Base-by-base conservation (phyloP, 805 yeast species). In the Yarrowia hollandica region DNA sequence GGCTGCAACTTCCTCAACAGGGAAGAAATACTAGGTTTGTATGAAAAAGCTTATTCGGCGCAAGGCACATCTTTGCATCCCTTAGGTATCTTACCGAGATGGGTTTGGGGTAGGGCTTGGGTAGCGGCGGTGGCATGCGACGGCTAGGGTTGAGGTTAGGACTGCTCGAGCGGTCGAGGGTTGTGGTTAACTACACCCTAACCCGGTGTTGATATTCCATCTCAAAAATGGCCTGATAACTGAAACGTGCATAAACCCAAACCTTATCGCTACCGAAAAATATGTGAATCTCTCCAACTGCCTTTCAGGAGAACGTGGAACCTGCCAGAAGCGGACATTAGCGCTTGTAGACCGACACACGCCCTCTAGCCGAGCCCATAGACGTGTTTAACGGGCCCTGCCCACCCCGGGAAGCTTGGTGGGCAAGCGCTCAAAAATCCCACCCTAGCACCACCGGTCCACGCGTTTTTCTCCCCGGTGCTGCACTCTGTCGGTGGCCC, bases 211-310 rank as follows among this genome's bases (percentile, higher is more conserved):
- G 50, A 15, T 42, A 23, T 18, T 18, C 23, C 22, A 44, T n/a
- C 28, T 18, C 52, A 28, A 19, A 44, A 44, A 44, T 44, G 54
- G 54, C 37, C 54, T 44, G 54, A 44, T 44, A 44, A 44, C 37
- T 44, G 25, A 19, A 15, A 19, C n/a, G 14, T 30, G 54, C 54
- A 44, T 44, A 21, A 44, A 44, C 37, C 54, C 22, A 16, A 44
- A 44, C 23, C n/a, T 30, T 44, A 44, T 44, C 54, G 54, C 19
- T 21, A 18, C 52, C 50, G 50, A 42, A 42, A 26, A 42, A 26
- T 42, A 28, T 42, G 48, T 15, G 30, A 23, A 18, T 6, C 34
- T 26, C 34, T 8, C 23, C n/a, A n/a, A n/a, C 23, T 15, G 3
- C 50, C 34, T 18, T 25, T 10, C 22, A 25, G 10, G 28, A 26